phyloP scores from a whole-genome alignment of 805 yeast species.

The Barnettozyma populi region DNA sequence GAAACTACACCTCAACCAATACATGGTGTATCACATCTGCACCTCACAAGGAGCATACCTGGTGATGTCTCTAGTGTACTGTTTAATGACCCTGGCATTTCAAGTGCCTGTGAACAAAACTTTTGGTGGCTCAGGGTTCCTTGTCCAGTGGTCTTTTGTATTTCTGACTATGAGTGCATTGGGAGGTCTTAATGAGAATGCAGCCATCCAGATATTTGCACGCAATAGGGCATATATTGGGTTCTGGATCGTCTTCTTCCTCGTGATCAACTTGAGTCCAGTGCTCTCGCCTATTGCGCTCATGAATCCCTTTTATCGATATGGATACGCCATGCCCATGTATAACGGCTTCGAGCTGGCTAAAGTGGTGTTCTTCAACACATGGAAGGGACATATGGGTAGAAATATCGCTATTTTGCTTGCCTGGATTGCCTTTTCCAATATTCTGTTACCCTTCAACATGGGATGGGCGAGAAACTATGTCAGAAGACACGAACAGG shows the following conservation, averaged over 20 bases:
- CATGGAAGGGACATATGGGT: constrained; percentile 48
- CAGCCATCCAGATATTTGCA: constrained; percentile 43
- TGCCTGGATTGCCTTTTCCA: constrained; percentile 48
- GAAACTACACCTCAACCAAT: constrained; percentile 26
- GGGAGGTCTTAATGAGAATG: constrained; percentile 62
- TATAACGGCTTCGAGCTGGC: constrained; percentile 51
- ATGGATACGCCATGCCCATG: constrained; percentile 59
- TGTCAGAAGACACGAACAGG: constrained; percentile 11
- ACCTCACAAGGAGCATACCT: constrained; percentile 45
- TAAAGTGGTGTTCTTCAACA: constrained; percentile 48
- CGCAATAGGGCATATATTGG: constrained; percentile 59
- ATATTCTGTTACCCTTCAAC: constrained; percentile 32
- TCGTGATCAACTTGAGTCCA: constrained; percentile 54
- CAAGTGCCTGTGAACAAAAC: constrained; percentile 46
- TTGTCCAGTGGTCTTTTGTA: constrained; percentile 59
- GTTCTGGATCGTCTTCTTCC: constrained; percentile 64
- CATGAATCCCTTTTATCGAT: constrained; percentile 28
- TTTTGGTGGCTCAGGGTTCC: constrained; percentile 59
- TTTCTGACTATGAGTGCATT: constrained; percentile 61
- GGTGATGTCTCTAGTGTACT: constrained; percentile 47
- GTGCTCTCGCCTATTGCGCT: constrained; percentile 51
- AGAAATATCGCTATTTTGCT: constrained; percentile 47
- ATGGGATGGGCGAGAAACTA: constrained; percentile 12
- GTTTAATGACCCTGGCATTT: constrained; percentile 55
- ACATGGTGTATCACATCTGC: constrained; percentile 42